phyloP scores from a whole-genome alignment of 2,329 filamentous ascomycete species.

The Myriosclerotinia duriaeana region DNA sequence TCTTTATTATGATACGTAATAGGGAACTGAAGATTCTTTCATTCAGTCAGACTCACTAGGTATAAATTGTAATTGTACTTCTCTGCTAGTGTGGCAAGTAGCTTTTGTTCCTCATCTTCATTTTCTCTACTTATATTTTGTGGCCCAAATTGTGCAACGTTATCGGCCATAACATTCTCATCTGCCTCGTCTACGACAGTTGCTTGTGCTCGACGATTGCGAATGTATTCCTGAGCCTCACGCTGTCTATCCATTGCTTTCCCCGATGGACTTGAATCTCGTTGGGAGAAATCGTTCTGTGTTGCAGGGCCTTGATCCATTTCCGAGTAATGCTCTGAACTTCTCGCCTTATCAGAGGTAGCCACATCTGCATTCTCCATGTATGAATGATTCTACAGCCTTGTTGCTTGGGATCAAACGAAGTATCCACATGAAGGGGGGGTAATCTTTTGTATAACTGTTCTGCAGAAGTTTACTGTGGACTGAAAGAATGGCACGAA shows the following conservation, averaged over 20 bases:
- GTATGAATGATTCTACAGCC: conserved; percentile 20
- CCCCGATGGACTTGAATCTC: conserved; percentile 15
- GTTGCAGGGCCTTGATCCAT: conserved; percentile 20
- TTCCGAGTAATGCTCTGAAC: conserved; percentile 16
- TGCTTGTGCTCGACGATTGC: conserved; percentile 24
- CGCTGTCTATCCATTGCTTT: conserved; percentile 24
- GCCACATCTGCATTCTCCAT: conserved; percentile 25
- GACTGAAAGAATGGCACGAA: neutral
- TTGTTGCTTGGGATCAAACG: conserved; percentile 11
- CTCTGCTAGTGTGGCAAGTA: conserved; percentile 21
- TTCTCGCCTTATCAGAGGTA: conserved; percentile 21
- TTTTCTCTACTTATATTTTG: conserved; percentile 22
- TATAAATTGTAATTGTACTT: conserved; percentile 25
- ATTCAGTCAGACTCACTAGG: conserved; percentile 14
- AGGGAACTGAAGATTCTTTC: neutral
- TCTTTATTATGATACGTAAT: neutral
- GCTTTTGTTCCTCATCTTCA: conserved; percentile 23
- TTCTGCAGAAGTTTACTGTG: conserved; percentile 21
- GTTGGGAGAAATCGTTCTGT: conserved; percentile 15
- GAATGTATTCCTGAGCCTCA: conserved; percentile 24
- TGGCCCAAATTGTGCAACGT: conserved; percentile 19
- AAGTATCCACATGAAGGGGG: conserved; percentile 11
- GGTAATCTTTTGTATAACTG: conserved; percentile 15
- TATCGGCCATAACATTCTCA: conserved; percentile 18
- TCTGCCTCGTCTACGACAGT: conserved; percentile 16